Evolutionary conservation across 768 basidiomycete genomes (phyloP).

Genomic region (Lentinula edodes): DNA sequence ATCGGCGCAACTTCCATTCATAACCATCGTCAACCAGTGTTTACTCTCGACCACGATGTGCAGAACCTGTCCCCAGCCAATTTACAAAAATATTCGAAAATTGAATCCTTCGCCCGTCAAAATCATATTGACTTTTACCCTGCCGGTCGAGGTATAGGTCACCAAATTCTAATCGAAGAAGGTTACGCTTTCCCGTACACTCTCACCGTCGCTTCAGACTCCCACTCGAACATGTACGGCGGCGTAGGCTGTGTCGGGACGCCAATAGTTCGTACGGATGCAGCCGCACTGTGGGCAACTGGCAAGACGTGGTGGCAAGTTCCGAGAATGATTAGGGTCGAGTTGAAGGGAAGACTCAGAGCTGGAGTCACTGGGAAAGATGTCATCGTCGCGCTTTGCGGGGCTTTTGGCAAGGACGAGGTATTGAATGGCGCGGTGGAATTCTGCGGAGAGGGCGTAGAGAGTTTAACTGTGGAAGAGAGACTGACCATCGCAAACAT

Average conservation of each 20-base stretch:
- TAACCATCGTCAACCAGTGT: constrained; percentile 81
- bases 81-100: constrained; percentile 84
- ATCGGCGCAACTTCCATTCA: constrained; percentile 85
- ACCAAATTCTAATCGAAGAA: constrained; percentile 96
- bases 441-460: constrained; percentile 86
- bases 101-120: constrained; percentile 83
- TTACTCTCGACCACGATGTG: constrained; percentile 97
- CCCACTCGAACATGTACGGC: constrained; percentile 99
- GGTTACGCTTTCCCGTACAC: constrained; percentile 97
- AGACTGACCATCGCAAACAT: constrained; percentile 97
- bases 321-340: constrained; percentile 93
- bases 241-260: constrained; percentile 97
- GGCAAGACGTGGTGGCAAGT: constrained; percentile 99
- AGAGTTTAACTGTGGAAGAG: constrained; percentile 79
- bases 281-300: constrained; percentile 95
- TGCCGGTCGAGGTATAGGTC: constrained; percentile 95
- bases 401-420: constrained; percentile 93
- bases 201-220: constrained; percentile 93
- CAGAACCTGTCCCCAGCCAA: constrained; percentile 93
- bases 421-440: constrained; percentile 97
- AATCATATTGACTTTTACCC: constrained; percentile 94
- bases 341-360: constrained; percentile 74
- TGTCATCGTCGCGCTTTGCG: constrained; percentile 94
- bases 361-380: constrained; percentile 97
- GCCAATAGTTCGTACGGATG: constrained; percentile 93